Conservation (phyloP, 2,329 filamentous ascomycete genomes). For the Domatiomyces catenatus region DNA sequence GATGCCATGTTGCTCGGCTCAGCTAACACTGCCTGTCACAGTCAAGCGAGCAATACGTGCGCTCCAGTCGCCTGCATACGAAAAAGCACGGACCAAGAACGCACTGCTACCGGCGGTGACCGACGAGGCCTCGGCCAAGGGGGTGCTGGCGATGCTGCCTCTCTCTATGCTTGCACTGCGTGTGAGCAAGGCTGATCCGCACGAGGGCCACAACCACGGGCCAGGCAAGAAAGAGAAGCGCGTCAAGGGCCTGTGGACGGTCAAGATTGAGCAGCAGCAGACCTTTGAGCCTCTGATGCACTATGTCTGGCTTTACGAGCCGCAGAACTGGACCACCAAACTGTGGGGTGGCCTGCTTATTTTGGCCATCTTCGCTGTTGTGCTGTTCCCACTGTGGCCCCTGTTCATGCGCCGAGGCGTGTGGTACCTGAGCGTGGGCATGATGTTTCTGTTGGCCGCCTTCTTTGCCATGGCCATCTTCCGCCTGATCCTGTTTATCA, state of each 20-base stretch:
- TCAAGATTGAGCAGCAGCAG: constrained; percentile 90
- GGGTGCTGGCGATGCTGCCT: constrained; percentile 86
- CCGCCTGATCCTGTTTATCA: constrained; percentile 80
- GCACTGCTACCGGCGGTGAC: constrained; percentile 73
- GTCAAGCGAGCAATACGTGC: constrained; percentile 93
- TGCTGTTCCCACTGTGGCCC: constrained; percentile 94
- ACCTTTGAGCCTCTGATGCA: constrained; percentile 57
- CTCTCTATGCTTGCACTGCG: constrained; percentile 86
- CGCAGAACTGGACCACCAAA: constrained; percentile 84
- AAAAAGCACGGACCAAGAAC: constrained; percentile 65
- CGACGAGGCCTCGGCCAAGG: constrained; percentile 77
- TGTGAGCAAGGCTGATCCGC: constrained; percentile 66
- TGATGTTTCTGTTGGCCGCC: constrained; percentile 72
- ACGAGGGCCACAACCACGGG: constrained; percentile 57
- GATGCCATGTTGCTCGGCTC: neutral
- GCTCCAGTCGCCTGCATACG: constrained; percentile 75
- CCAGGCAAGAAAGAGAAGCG: constrained; percentile 63
- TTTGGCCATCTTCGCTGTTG: constrained; percentile 67
- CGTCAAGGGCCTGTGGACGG: constrained; percentile 90
- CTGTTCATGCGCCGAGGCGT: constrained; percentile 79
- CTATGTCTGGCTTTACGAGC: constrained; percentile 94
- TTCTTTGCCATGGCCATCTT: constrained; percentile 99
- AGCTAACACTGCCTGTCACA: constrained; percentile 22
- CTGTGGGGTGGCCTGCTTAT: constrained; percentile 76
- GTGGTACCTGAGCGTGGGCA: constrained; percentile 92